Base-by-base conservation (phyloP, 306 rosid species). In the Prunus campanulata region DNA sequence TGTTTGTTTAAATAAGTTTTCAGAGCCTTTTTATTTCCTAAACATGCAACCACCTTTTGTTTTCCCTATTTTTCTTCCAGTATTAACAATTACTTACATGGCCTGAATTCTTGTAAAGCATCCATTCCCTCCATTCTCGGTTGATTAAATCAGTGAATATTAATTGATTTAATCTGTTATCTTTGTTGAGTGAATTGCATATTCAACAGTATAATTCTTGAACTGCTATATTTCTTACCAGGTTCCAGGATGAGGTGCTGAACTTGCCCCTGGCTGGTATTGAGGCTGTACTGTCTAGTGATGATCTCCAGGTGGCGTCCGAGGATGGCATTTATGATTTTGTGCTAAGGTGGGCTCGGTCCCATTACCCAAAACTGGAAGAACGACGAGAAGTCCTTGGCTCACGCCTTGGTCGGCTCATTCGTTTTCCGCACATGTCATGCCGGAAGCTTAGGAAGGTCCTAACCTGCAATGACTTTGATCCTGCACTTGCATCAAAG, bases 371-470 rank as follows among this genome's bases (percentile, higher is more conserved):
- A 29, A 72, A 84, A 59, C 72, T 78, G 3, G 81, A 86, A 83
- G 86, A 82, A 4, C 80, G 85, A 35, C 62, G 68, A 54, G 80
- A 71, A 57, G 51, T 86, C 74, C 68, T 88, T 54, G 62, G 84
- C 72, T 59, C 84, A 12, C 87, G 59, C 47, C 92, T 88, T 35
- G 71, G 70, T 64, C 56, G 35, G 61, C 84, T 81, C 64, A 77
- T 86, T 57, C 88, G 92, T 29, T 88, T 86, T 72, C 88, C 92
- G 6, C 70, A 70, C 84, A 79, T 86, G 90, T 77, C 77, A 19
- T 74, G 88, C 76, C 79, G 84, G 15, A 88, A 82, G 72, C 82
- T 88, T 61, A 80, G 71, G 81, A 86, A 82, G 77, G 78, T 82
- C 71, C 74, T 86, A 59, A 24, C 39, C 24, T 79, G 85, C 85